Evolutionary conservation across 2,329 filamentous ascomycete species (phyloP).

Genomic region (Cladosporium sp.): DNA sequence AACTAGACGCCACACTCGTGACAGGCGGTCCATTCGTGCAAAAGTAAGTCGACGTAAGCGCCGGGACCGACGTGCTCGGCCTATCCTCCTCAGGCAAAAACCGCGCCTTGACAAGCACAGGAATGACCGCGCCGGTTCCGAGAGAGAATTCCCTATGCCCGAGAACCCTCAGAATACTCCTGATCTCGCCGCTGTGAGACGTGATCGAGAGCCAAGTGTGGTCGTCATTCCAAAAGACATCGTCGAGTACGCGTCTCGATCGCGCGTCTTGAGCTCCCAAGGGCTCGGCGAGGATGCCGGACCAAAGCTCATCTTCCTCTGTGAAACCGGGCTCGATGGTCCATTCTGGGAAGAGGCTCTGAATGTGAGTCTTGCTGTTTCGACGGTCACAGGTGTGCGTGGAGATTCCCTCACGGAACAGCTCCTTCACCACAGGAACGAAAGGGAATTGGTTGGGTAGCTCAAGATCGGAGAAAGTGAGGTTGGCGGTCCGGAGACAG

Average conservation of each 20-base stretch:
- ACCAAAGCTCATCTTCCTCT: slow-evolving; percentile 56
- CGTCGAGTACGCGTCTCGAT: slow-evolving; percentile 50
- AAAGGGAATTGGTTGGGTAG: slow-evolving; percentile 53
- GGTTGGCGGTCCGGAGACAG: slow-evolving; percentile 59
- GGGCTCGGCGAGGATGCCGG: slow-evolving; percentile 47
- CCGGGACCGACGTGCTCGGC: slow-evolving; percentile 27
- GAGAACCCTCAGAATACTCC: slow-evolving; percentile 50
- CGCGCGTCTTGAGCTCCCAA: slow-evolving; percentile 49
- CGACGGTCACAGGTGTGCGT: slow-evolving; percentile 66
- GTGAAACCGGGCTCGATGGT: slow-evolving; percentile 57
- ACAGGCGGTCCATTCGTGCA: slow-evolving; percentile 32
- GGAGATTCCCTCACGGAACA: slow-evolving; percentile 61
- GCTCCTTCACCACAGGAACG: slow-evolving; percentile 59
- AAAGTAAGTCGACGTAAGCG: slow-evolving; percentile 32
- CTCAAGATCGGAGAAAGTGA: slow-evolving; percentile 56
- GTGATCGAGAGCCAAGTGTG: slow-evolving; percentile 57
- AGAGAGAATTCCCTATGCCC: slow-evolving; percentile 60
- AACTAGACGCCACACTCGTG: slow-evolving; percentile 24
- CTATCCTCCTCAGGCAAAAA: slow-evolving; percentile 33
- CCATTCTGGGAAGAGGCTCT: slow-evolving; percentile 49
- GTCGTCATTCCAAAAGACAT: slow-evolving; percentile 52
- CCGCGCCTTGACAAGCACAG: slow-evolving; percentile 61
- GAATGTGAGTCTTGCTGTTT: slow-evolving; percentile 52
- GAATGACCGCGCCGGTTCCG: slow-evolving; percentile 64
- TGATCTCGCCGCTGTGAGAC: slow-evolving; percentile 57